Evolutionary conservation across 768 basidiomycete species (phyloP), one percentile per base, ranked within the genome.

Genomic region (Mycena albidolilacea): DNA sequence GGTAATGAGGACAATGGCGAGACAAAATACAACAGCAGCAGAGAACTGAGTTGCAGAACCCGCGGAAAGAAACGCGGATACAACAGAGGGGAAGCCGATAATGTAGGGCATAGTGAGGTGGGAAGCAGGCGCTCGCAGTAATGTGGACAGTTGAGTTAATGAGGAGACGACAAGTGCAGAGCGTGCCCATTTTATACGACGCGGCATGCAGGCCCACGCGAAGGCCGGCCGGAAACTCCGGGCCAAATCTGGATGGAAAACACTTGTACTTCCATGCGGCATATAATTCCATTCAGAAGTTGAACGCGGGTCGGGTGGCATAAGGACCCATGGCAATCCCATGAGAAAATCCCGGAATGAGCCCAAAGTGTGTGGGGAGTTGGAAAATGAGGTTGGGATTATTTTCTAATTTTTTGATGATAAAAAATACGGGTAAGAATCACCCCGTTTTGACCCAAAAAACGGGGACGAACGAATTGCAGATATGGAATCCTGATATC

Each of bases 61-160:
- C 79, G 87, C 85, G 81, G 87, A 86, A 76, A 87, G 84, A 76
- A 89, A 86, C 55, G 87, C 87, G 68, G 81, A 80, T 62, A 85
- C 83, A 52, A 86, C 88, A 79, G 87, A 80, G 74, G 88, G 84
- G 55, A 89, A 81, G 63, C 88, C 89, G 62, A 87, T 79, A 77
- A 83, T 81, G 81, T 87, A 89, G 77, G 88, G 88, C 87, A 89
- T 89, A 67, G 69, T 75, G 57, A 64, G 76, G 82, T 78, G 59
- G 46, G n/a, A 50, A 48, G 37, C 37, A 15, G 38, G 21, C 21
- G 37, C 43, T 52, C 37, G 39, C 50, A 55, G 60, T 69, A 64
- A 64, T 69, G 50, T 68, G 61, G 30, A 69, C 21, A 64, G 30
- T 30, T 30, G 30, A 69, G 69, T 65, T 65, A 65, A 71, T 71